Conservation (phyloP, 1,284 basidiomycete species). For the Trametes sp. region DNA sequence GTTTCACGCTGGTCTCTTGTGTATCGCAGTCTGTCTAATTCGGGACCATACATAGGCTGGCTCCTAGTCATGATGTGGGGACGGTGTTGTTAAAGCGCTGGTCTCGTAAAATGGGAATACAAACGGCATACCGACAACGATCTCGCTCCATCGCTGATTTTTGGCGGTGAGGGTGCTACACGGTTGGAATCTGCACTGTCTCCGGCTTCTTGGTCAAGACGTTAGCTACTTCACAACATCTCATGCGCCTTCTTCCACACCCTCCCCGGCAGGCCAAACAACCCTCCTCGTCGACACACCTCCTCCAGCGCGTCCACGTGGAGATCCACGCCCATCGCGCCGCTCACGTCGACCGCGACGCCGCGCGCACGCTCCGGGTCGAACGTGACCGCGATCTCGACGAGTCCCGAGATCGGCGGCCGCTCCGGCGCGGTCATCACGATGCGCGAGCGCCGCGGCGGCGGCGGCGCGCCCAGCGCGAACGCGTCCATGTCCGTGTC, state of each 20-base stretch:
- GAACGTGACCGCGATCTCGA: constrained; percentile 61
- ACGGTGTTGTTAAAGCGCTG: too few relatives aligned
- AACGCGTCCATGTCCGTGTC: constrained; percentile 46
- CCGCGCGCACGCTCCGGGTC: constrained; percentile 60
- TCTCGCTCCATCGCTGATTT: too few relatives aligned
- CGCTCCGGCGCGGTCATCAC: constrained; percentile 65
- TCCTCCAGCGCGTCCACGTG: constrained; percentile 57
- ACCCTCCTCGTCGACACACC: constrained; percentile 49
- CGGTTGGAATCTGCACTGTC: neutral
- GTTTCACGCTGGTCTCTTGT: too few relatives aligned
- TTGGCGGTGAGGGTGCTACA: neutral
- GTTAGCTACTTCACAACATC: neutral
- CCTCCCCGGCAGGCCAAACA: constrained; percentile 46
- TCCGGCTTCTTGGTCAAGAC: neutral
- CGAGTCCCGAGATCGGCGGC: constrained; percentile 64
- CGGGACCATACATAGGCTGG: too few relatives aligned
- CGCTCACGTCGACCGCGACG: constrained; percentile 59
- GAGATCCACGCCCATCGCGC: constrained; percentile 64
- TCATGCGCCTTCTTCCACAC: constrained; percentile 44
- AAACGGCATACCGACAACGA: too few relatives aligned
- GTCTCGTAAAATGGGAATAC: too few relatives aligned
- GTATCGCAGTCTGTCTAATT: too few relatives aligned
- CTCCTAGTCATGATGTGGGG: too few relatives aligned
- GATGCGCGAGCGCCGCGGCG: constrained; percentile 47
- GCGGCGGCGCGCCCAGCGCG: constrained; percentile 37